Base-by-base conservation (phyloP, 352 stramenopile genomes). In the Phytophthora ohioensis region DNA sequence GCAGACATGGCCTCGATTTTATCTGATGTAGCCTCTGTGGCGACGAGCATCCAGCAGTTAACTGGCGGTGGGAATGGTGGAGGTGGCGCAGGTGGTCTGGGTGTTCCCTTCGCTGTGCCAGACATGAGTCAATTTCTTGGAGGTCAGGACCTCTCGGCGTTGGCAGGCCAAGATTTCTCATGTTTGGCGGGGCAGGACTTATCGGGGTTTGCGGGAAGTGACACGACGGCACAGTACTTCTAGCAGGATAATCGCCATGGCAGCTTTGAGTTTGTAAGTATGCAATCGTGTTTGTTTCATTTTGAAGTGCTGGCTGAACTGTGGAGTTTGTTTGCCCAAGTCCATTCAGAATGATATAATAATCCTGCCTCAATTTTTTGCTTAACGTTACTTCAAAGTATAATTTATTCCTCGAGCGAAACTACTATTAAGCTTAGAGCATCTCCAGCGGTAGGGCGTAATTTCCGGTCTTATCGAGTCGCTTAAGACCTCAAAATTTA, bases 1-100 rank as follows among this genome's bases (percentile, higher is more conserved):
- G 56, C 62, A 15, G 45, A 76, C 48, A 43, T 76, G 15, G 48
- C 68, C 35, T 64, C 68, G 5, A 67, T 76, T 48, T 11, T 76
- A n/a, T 76, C 68, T 17, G 43, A 72, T 43, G 53, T 76, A 7
- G 68, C 68, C 4, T 76, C 68, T 4, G 57, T 76, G 13, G 68
- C 68, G 15, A 72, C 63, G 4, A 76, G 68, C 13, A 57, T 76
- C 3, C 68, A 76, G 38, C 68, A 76, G 6, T 52, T 76, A 31
- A 12, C 56, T 34, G 68, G 68, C 3, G 68, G 63, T 51, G 68
- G 68, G 8, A 51, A 68, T 11, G 34, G 7, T 7, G 43, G 48
- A 38, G 62, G 55, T 49, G 47, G 31, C 32, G 34, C 45, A 30
- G 32, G 57, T 41, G 57, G 51, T 5, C 5, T 65, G 36, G 35